Evolutionary conservation across 441 rosid species (phyloP).

Genomic region (Biscutella laevigata): DNA sequence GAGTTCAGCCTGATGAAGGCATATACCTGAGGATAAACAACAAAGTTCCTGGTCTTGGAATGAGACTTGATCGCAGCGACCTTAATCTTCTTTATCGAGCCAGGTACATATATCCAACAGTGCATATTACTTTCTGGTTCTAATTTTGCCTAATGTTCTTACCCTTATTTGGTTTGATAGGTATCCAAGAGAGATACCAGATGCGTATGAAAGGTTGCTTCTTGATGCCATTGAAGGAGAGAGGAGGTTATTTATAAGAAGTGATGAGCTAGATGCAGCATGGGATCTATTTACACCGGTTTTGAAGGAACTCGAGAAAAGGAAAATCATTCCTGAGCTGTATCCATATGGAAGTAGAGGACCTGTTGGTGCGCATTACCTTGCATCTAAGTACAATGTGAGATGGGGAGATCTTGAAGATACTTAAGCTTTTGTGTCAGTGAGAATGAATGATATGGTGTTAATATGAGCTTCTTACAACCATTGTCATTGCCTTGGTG

Average conservation of each 20-base stretch:
- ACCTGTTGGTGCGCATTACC: conserved; percentile 83
- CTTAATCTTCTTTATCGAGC: conserved; percentile 69
- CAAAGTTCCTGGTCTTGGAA: conserved; percentile 91
- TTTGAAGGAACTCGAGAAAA: conserved; percentile 60
- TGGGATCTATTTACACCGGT: conserved; percentile 79
- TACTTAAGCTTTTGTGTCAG: conserved; percentile 33
- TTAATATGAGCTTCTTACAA: not conserved
- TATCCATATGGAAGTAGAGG: conserved; percentile 91
- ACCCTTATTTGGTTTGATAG: conserved; percentile 22
- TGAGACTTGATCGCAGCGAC: conserved; percentile 85
- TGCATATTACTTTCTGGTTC: conserved; percentile 3
- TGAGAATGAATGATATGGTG: not conserved
- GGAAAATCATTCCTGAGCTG: conserved; percentile 68
- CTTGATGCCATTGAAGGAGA: conserved; percentile 87
- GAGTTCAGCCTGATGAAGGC: conserved; percentile 94
- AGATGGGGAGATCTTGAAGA: conserved; percentile 78
- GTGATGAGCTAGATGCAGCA: conserved; percentile 92
- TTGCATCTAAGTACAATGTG: conserved; percentile 80
- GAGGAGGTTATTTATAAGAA: conserved; percentile 72
- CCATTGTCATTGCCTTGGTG: not conserved
- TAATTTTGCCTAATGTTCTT: not conserved
- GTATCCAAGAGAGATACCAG: conserved; percentile 70
- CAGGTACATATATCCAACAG: conserved; percentile 40
- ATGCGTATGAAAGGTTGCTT: conserved; percentile 89
- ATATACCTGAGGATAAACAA: conserved; percentile 85